These are phyloP conservation scores for Lepraria neglecta DNA, from an alignment of 495 filamentous ascomycete genomes.

Conservation along the genomic window DNA sequence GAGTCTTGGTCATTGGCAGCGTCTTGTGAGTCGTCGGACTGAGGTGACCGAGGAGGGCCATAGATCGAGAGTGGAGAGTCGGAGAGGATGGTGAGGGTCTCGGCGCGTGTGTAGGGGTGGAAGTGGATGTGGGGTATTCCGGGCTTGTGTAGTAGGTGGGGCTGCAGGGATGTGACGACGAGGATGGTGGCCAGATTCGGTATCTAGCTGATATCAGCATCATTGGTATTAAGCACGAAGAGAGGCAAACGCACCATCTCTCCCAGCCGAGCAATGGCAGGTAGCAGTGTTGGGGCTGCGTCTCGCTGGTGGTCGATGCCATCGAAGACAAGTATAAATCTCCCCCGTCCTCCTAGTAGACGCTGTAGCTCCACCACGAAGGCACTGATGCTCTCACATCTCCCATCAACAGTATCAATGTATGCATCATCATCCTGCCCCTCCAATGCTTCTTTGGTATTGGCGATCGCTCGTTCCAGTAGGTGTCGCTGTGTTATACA, in stretches of 20 bases:
- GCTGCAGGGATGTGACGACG: constrained; percentile 64
- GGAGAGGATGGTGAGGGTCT: constrained; percentile 67
- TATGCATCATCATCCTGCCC: constrained; percentile 37
- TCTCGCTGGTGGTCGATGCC: constrained; percentile 87
- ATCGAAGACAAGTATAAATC: constrained; percentile 82
- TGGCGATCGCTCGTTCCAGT: constrained; percentile 57
- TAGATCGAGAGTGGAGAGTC: constrained; percentile 42
- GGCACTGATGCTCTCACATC: constrained; percentile 71
- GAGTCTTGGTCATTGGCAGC: constrained; percentile 38
- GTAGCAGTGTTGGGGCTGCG: constrained; percentile 67
- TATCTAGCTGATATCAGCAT: constrained; percentile 49
- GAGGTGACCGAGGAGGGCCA: constrained; percentile 35
- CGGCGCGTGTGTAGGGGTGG: constrained; percentile 72
- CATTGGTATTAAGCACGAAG: neutral
- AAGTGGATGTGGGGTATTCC: constrained; percentile 78
- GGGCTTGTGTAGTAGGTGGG: constrained; percentile 62
- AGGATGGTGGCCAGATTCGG: constrained; percentile 72
- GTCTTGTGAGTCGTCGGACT: constrained; percentile 24
- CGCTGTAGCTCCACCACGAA: constrained; percentile 63
- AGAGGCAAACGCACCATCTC: constrained; percentile 55
- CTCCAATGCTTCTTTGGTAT: constrained; percentile 48
- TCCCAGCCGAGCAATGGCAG: constrained; percentile 71
- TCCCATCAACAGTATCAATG: constrained; percentile 42
- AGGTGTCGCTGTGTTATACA: constrained; percentile 88
- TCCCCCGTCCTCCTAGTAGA: constrained; percentile 36